Conservation (phyloP, 352 stramenopile species). For the Globisporangium acanthophoron region DNA sequence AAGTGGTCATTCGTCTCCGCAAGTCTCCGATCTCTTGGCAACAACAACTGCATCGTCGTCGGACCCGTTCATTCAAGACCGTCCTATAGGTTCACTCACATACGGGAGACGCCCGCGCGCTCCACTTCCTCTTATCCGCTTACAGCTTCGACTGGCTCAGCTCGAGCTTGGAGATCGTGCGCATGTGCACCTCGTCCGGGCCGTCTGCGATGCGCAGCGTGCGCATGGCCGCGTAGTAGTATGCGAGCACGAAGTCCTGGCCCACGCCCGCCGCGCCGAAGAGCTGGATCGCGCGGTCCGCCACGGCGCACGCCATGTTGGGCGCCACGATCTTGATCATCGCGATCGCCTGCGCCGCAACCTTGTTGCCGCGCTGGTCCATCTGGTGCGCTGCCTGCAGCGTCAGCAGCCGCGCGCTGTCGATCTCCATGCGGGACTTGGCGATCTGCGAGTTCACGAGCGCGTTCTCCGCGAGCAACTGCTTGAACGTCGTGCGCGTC, state of each 20-base stretch:
- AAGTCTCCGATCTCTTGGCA: too few relatives aligned
- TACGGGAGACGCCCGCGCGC: too few relatives aligned
- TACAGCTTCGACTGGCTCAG: slow-evolving; percentile 56
- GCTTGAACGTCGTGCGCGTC: slow-evolving; percentile 92
- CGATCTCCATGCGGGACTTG: slow-evolving; percentile 74
- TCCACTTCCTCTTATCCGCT: too few relatives aligned
- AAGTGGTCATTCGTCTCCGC: too few relatives aligned
- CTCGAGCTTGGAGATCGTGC: slow-evolving; percentile 93
- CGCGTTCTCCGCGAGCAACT: slow-evolving; percentile 87
- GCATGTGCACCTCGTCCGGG: slow-evolving; percentile 96
- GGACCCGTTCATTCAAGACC: too few relatives aligned
- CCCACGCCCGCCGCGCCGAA: slow-evolving; percentile 80
- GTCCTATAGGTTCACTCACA: too few relatives aligned
- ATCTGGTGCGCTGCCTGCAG: slow-evolving; percentile 89
- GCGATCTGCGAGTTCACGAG: slow-evolving; percentile 83
- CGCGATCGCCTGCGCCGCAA: slow-evolving; percentile 89
- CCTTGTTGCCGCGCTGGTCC: slow-evolving; percentile 80
- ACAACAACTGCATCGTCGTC: too few relatives aligned
- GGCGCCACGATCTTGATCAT: slow-evolving; percentile 97
- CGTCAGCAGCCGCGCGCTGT: slow-evolving; percentile 82
- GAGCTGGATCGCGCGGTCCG: slow-evolving; percentile 90
- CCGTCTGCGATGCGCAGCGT: slow-evolving; percentile 95
- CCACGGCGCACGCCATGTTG: slow-evolving; percentile 81
- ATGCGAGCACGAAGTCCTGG: slow-evolving; percentile 92
- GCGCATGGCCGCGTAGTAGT: slow-evolving; percentile 87